Evolutionary conservation across 768 basidiomycete species (phyloP), one percentile per base, ranked within the genome.

Genomic region (Leccinellum albellum): DNA sequence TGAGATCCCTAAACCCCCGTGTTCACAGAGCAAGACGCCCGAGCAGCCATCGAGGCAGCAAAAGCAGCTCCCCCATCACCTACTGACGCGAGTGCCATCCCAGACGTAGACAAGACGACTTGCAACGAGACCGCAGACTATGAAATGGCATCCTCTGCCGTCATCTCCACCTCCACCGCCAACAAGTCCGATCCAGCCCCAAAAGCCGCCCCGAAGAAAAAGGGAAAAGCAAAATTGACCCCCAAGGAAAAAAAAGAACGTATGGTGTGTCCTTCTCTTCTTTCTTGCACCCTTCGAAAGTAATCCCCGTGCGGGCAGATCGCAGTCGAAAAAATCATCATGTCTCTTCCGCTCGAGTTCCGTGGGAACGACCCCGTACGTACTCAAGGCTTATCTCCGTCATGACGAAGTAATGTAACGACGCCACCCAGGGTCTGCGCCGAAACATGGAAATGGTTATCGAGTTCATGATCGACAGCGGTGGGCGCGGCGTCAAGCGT

Each of bases 231-330:
- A 6, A 89, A 89, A 69, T 47, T 90, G 71, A 82, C 83, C 1
- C 82, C 85, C 12, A 91, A 88, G 68, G 90, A 92, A 75, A 93
- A 86, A 79, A 91, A 88, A 71, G 90, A 93, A 62, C 80, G 89
- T 35, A 82, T 80, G 66, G 91, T 91, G 55, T 60, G 83, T 64
- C 7, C 8, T 48, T 48, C 45, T n/a, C 33, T 49, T 17, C n/a
- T 15, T 4, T 28, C 17, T 6, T 13, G 15, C 12, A 21, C 15
- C 24, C 7, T 13, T 10, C 13, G 13, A 8, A 2, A 35, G 32
- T 32, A 24, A 50, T 26, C 3, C n/a, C 14, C 29, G 37, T 1
- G 23, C 3, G 32, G 23, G 3, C 51, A 86, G 82, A 67, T 86
- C 59, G 80, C 80, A 51, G 75, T 88, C 31, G 91, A 94, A 60